Evolutionary conservation across 805 yeast genomes (phyloP), one percentile per base, ranked within the genome.

Genomic region (Suhomyces sp.): DNA sequence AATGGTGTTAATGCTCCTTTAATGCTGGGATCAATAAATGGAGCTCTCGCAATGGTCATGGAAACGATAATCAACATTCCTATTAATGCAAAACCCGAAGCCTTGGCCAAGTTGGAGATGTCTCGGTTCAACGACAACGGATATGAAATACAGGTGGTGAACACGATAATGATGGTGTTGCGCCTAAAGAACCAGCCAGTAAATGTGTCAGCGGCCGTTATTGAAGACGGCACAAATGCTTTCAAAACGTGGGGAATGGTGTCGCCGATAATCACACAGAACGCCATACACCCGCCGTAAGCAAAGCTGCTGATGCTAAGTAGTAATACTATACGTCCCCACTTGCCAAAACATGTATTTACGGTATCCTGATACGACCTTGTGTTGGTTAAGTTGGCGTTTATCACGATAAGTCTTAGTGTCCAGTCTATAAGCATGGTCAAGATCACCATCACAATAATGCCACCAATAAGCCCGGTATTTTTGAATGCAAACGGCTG

Each of bases 231-330:
- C 53, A 89, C 78, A 31, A 89, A 64, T 3, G 90, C 81, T 51
- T 83, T 73, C 46, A 93, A 66, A 3, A 92, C 97, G 66, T 90
- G 97, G 0, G 98, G 97, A 33, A 93, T 84, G 0, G 97, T 88
- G 62, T 92, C 98, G 19, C 98, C 98, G 29, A 92, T 90, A 57
- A 92, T 93, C 48, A 92, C 92, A 54, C 96, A 88, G 68, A 90
- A 93, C 2, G 97, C 97, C 77, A 90, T 84, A 54, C 90, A 83
- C 0, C 98, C 98, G 22, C 98, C 97, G 62, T 89, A 85, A 1
- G 98, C 97, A 75, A 92, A 92, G 4, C 89, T 73, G 1, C 94
- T 91, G 64, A 92, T 96, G 0, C 96, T 82, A 2, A 86, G 59
- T 22, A 92, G 75, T 27, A 92, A 83, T 6, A 84, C 59, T 3